Conservation (phyloP, 2,329 filamentous ascomycete genomes). For the Fusarium pseudoanthophilum region DNA sequence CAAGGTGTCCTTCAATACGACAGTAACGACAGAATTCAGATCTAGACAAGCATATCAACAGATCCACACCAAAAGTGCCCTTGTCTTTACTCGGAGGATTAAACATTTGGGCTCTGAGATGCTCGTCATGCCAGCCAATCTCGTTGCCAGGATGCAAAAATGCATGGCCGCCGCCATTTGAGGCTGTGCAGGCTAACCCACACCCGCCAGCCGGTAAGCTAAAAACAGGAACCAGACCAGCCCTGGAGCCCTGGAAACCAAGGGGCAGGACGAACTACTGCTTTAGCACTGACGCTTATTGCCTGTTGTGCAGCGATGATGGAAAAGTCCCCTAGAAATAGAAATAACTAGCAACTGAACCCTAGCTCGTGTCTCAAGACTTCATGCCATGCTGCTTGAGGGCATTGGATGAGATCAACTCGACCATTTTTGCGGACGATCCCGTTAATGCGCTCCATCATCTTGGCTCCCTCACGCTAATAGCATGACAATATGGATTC, state of each 20-base stretch:
- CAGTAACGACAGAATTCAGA: constrained; percentile 17
- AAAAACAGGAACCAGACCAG: constrained; percentile 37
- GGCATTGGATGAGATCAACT: constrained; percentile 5
- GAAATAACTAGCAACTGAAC: constrained; percentile 15
- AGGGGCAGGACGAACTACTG: constrained; percentile 29
- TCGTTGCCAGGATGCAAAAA: not conserved
- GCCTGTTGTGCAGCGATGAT: constrained; percentile 8
- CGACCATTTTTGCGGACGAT: not conserved
- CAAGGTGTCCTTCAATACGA: constrained; percentile 9
- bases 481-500: not conserved
- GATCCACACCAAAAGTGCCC: constrained; percentile 24
- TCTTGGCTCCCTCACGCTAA: constrained; percentile 29
- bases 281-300: constrained; percentile 19
- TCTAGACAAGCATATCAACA: constrained; percentile 22
- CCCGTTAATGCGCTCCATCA: constrained; percentile 3
- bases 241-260: not conserved
- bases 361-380: constrained; percentile 24
- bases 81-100: constrained; percentile 23
- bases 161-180: constrained; percentile 32
- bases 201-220: constrained; percentile 33
- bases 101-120: not conserved
- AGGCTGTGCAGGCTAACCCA: constrained; percentile 34
- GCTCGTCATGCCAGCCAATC: constrained; percentile 11
- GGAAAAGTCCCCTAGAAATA: constrained; percentile 28
- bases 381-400: constrained; percentile 1